Percentiles rank a stretch among this genome's conserved stretches.
phyloP scores from a whole-genome alignment of 768 basidiomycete genomes.

The Termitomyces sp. region DNA sequence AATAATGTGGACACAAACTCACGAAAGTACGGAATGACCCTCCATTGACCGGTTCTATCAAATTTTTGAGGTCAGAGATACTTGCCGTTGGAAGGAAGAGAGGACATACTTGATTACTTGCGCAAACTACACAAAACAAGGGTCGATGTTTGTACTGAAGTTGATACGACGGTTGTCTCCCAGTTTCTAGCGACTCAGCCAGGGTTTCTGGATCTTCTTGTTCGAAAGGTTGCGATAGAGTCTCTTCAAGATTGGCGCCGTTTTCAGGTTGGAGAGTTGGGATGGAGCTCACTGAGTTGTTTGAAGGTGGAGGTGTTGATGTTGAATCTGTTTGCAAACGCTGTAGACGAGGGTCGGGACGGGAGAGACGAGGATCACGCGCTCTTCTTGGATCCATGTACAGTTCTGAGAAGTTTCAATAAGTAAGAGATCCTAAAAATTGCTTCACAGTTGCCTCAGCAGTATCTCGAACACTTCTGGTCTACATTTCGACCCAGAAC shows the following conservation, averaged over 20 bases:
- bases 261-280: slow-evolving; percentile 21
- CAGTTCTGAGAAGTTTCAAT: slow-evolving; percentile 7
- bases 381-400: slow-evolving; percentile 77
- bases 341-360: slow-evolving; percentile 64
- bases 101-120: slow-evolving; percentile 88
- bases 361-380: slow-evolving; percentile 77
- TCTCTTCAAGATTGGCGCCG: slow-evolving; percentile 12
- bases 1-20: slow-evolving; percentile 30
- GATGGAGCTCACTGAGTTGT: slow-evolving; percentile 15
- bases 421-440: slow-evolving; percentile 1
- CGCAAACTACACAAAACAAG: slow-evolving; percentile 96
- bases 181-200: background rate
- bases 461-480: slow-evolving; percentile 88
- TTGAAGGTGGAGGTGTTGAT: slow-evolving; percentile 25
- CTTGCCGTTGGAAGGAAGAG: slow-evolving; percentile 1
- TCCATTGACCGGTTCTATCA: slow-evolving; percentile 96
- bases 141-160: slow-evolving; percentile 62
- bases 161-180: background rate
- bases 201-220: slow-evolving; percentile 4
- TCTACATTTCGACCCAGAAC: slow-evolving; percentile 71
- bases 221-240: slow-evolving; percentile 6
- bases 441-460: slow-evolving; percentile 52
- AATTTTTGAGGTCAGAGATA: slow-evolving; percentile 17
- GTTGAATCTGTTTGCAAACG: slow-evolving; percentile 39
- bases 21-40: slow-evolving; percentile 89